Percentiles rank a stretch among this genome's conserved stretches.
Conservation (phyloP, 371 early-diverging fungal species). For the Lichtheimia hyalospora region DNA sequence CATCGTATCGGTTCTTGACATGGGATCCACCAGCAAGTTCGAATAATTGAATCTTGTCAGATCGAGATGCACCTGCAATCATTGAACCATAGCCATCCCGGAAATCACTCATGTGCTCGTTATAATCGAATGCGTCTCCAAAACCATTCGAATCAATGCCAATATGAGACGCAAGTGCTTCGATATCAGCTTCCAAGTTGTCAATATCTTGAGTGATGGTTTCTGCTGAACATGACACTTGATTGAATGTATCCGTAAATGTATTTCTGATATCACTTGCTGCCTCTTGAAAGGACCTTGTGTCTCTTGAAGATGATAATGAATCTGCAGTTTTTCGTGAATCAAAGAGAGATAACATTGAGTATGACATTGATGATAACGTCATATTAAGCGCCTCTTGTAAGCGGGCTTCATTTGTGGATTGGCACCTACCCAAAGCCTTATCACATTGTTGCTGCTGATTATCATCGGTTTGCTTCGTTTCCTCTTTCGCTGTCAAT, state of each 20-base stretch:
- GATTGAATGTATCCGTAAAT: conserved; percentile 14
- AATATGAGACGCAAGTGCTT: conserved; percentile 26
- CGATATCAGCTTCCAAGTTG: conserved; percentile 28
- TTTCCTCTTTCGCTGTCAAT: too few relatives aligned
- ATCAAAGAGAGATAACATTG: too few relatives aligned
- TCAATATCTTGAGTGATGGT: conserved; percentile 34
- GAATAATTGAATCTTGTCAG: conserved; percentile 11
- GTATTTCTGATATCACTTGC: neutral
- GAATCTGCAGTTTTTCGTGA: too few relatives aligned
- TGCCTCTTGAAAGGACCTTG: neutral
- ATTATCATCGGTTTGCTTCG: too few relatives aligned
- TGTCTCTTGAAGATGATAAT: too few relatives aligned
- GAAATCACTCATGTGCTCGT: conserved; percentile 4
- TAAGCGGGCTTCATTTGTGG: neutral
- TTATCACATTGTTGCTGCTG: too few relatives aligned
- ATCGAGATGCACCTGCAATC: conserved; percentile 11
- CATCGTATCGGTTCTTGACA: conserved; percentile 6
- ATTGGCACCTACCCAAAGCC: neutral
- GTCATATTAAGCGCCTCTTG: too few relatives aligned
- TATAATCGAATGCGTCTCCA: conserved; percentile 10
- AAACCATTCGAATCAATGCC: conserved; percentile 31
- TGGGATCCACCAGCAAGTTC: conserved; percentile 13
- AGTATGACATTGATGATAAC: too few relatives aligned
- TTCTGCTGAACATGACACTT: conserved; percentile 28
- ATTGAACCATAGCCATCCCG: conserved; percentile 11